Conservation (phyloP, 352 stramenopile genomes). For the Phytophthora parvispora region DNA sequence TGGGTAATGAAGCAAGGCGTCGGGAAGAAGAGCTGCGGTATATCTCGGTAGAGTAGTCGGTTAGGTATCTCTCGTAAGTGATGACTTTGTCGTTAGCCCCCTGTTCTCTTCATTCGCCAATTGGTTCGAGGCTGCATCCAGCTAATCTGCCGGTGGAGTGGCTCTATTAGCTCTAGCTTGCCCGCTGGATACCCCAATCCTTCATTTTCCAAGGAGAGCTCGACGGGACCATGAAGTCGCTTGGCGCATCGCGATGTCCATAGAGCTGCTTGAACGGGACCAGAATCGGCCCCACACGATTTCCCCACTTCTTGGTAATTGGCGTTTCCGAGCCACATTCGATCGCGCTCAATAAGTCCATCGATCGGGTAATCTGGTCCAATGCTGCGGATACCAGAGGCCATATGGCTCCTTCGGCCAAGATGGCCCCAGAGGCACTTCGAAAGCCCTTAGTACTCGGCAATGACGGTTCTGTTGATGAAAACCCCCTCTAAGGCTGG, state of each 20-base stretch:
- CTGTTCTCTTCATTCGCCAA: neutral
- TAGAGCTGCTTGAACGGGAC: neutral
- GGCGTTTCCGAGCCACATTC: too few relatives aligned
- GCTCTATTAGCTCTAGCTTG: neutral
- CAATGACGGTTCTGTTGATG: neutral
- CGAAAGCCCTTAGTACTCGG: neutral
- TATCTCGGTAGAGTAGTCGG: conserved; percentile 22
- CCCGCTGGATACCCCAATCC: too few relatives aligned
- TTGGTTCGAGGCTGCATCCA: neutral
- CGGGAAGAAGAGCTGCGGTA: conserved; percentile 22
- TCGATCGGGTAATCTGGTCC: too few relatives aligned
- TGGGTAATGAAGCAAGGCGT: conserved; percentile 16
- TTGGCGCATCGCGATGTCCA: neutral
- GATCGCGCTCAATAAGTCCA: too few relatives aligned
- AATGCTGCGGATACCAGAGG: too few relatives aligned
- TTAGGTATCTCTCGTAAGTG: neutral
- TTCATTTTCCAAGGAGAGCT: too few relatives aligned
- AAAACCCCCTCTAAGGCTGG: too few relatives aligned
- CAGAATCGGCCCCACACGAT: too few relatives aligned
- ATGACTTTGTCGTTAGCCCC: too few relatives aligned
- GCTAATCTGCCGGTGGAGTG: neutral
- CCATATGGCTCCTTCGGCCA: neutral
- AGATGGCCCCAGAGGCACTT: neutral
- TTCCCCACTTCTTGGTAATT: too few relatives aligned
- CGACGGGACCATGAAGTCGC: too few relatives aligned